Percentiles rank a stretch among this genome's conserved stretches.
Evolutionary conservation across 371 early-diverging fungal genomes (phyloP).

Genomic region (Saksenaea vasiformis): DNA sequence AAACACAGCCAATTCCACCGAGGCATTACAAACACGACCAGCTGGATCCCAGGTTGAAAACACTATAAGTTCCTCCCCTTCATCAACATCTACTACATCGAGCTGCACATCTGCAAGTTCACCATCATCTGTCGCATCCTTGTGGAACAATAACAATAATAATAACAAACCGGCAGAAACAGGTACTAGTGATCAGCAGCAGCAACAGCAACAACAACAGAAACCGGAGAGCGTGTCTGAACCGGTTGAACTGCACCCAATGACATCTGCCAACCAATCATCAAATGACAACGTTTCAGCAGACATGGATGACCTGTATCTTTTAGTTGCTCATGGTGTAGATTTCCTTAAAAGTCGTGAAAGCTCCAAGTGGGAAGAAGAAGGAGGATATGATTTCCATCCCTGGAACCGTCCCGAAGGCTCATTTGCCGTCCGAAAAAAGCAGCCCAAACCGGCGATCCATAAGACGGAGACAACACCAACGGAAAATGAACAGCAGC

Average conservation of each 20-base stretch:
- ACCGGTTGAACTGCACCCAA: background rate
- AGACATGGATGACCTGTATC: conserved; percentile 27
- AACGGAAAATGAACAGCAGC: conserved; percentile 3
- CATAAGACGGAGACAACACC: conserved; percentile 1
- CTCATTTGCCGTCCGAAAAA: conserved; percentile 40
- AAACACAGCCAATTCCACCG: background rate
- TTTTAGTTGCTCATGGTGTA: conserved; percentile 47
- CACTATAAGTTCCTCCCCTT: conserved; percentile 3
- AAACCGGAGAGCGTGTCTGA: conserved; percentile 4
- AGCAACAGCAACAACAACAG: conserved; percentile 2
- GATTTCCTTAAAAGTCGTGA: conserved; percentile 42
- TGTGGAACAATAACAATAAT: background rate
- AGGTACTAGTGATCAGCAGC: background rate
- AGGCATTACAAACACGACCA: background rate
- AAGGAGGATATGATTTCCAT: conserved; percentile 53
- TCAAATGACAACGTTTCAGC: background rate
- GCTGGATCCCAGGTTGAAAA: background rate
- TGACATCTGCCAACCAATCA: background rate
- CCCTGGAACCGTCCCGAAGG: conserved; percentile 52
- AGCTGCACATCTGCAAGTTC: conserved; percentile 1
- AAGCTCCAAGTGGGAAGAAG: conserved; percentile 51
- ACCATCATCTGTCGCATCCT: background rate
- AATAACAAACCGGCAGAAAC: background rate
- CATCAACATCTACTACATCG: conserved; percentile 4
- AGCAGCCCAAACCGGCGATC: conserved; percentile 12